Evolutionary conservation across 2,329 filamentous ascomycete species (phyloP).

Genomic region (Periconia digitata): DNA sequence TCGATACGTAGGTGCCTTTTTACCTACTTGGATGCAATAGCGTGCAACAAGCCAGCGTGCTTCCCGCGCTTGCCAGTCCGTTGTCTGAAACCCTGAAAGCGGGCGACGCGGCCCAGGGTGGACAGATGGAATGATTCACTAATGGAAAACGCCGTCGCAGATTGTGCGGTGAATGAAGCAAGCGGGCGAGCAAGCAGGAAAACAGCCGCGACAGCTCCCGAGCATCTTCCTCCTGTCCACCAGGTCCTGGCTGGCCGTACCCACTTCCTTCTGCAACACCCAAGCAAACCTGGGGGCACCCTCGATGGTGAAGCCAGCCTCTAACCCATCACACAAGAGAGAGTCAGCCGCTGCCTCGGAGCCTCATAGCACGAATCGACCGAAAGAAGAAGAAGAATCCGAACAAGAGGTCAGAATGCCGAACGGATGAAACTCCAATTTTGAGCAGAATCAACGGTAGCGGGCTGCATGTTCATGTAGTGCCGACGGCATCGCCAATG

Average conservation of each 20-base stretch:
- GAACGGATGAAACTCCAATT: no score
- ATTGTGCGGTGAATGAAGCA: constrained; percentile 14
- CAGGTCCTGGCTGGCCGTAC: no score
- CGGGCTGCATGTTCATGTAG: no score
- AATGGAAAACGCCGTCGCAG: constrained; percentile 18
- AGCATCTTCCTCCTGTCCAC: no score
- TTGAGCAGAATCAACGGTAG: no score
- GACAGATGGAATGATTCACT: no score
- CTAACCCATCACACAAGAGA: neutral
- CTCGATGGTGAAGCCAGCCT: neutral
- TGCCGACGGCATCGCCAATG: no score
- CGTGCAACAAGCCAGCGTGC: constrained; percentile 3
- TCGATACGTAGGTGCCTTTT: no score
- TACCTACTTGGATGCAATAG: constrained; percentile 1
- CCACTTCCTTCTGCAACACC: neutral
- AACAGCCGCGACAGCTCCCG: no score
- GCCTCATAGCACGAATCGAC: neutral
- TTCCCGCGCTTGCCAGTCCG: constrained; percentile 37
- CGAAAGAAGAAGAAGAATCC: neutral
- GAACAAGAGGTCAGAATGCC: no score
- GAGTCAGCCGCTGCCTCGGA: neutral
- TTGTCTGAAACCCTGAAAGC: constrained; percentile 31
- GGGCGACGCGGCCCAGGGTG: constrained; percentile 24
- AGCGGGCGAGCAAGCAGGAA: neutral
- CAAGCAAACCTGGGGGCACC: neutral